Percentiles rank a stretch among this genome's conserved stretches.
Conservation (phyloP, 2,329 filamentous ascomycete species). For the Dothideomycetidae sp. region DNA sequence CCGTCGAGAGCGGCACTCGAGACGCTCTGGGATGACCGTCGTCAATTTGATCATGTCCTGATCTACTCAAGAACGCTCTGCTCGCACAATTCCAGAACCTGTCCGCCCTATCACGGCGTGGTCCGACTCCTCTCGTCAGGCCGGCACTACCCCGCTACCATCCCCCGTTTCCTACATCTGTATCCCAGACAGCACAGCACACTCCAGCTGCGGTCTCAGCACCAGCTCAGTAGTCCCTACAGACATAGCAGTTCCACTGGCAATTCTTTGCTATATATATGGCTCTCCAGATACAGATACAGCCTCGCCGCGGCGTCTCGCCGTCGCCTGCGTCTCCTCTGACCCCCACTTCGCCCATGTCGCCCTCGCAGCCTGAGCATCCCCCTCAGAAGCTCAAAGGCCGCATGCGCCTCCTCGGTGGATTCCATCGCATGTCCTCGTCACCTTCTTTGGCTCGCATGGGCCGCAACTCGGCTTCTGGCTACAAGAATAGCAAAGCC, state of each 20-base stretch:
- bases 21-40: neutral
- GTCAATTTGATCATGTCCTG: neutral
- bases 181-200: neutral
- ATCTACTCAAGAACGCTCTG: neutral
- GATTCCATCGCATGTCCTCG: constrained; percentile 69
- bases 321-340: constrained; percentile 2
- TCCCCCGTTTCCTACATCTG: neutral
- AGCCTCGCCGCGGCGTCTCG: neutral
- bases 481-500: constrained; percentile 50
- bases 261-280: too few relatives aligned
- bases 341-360: constrained; percentile 1
- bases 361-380: neutral
- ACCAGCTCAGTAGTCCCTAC: too few relatives aligned
- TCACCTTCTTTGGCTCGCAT: constrained; percentile 55
- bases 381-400: constrained; percentile 46
- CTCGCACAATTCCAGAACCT: too few relatives aligned
- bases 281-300: constrained; percentile 2
- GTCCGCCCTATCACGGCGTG: too few relatives aligned
- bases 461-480: constrained; percentile 50
- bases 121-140: too few relatives aligned
- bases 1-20: too few relatives aligned
- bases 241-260: too few relatives aligned
- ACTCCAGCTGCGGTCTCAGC: too few relatives aligned
- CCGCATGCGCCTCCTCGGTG: constrained; percentile 55
- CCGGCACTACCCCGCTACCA: neutral